These are phyloP conservation scores for Juglanconis sp. DNA, from an alignment of 2,329 filamentous ascomycete genomes.

Conservation along the genomic window DNA sequence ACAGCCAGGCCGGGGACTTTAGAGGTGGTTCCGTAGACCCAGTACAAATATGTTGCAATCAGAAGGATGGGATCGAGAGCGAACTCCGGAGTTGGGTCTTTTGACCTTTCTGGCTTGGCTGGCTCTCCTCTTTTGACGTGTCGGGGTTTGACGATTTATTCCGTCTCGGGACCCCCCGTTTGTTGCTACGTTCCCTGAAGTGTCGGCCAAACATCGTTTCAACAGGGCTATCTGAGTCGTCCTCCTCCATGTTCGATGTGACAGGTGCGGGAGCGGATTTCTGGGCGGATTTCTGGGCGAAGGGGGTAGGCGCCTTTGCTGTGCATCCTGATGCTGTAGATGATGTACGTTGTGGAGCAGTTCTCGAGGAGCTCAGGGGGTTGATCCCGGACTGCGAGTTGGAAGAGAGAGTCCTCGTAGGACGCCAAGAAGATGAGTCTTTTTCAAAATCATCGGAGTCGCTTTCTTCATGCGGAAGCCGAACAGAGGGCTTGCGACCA, in stretches of 20 bases:
- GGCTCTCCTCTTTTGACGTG: neutral
- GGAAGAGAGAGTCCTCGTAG: neutral
- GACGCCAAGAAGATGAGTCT: neutral
- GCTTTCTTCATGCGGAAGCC: neutral
- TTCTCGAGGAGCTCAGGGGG: neutral
- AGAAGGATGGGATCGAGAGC: neutral
- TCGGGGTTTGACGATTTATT: neutral
- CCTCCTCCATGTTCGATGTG: neutral
- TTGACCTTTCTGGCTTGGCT: neutral
- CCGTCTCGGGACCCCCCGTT: neutral
- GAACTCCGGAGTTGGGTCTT: neutral
- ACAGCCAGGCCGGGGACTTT: neutral
- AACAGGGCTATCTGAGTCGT: slow-evolving; percentile 9
- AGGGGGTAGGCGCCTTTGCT: neutral
- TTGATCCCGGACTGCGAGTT: neutral
- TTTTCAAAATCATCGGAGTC: neutral
- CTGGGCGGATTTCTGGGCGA: neutral
- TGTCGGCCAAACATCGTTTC: slow-evolving; percentile 13
- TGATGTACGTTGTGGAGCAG: neutral
- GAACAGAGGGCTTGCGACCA: neutral
- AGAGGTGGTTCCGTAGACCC: neutral
- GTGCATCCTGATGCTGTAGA: neutral
- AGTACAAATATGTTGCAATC: neutral
- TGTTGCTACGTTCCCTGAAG: slow-evolving; percentile 4
- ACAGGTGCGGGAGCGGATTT: neutral